Conservation (phyloP, 2,329 filamentous ascomycete species). For the Hypoxylon sp. region DNA sequence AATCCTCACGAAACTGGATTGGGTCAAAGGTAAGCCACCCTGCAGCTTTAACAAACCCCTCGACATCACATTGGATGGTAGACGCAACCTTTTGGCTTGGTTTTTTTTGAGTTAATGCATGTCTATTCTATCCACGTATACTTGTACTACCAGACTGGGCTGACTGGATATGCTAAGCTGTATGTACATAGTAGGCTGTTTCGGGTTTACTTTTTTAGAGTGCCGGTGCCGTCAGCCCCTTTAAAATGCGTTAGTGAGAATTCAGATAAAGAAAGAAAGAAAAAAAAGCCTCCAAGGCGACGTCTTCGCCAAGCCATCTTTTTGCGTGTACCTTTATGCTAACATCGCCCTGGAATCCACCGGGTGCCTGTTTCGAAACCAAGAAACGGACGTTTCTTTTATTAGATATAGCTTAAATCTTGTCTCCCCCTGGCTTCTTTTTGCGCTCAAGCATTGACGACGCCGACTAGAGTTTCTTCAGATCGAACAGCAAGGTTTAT, state of each 20-base stretch:
- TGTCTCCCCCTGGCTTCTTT: neutral
- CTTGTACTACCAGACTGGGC: slow-evolving; percentile 23
- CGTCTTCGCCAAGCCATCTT: slow-evolving; percentile 16
- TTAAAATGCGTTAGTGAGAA: too few species aligned
- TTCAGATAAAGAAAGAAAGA: too few species aligned
- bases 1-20: slow-evolving; percentile 26
- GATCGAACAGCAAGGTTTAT: slow-evolving; percentile 1
- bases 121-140: slow-evolving; percentile 31
- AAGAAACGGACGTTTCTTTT: slow-evolving; percentile 9
- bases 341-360: slow-evolving; percentile 20
- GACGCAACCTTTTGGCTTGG: slow-evolving; percentile 24
- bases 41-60: slow-evolving; percentile 23
- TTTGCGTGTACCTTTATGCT: slow-evolving; percentile 6
- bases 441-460: neutral
- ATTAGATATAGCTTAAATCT: slow-evolving; percentile 14
- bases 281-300: slow-evolving; percentile 5
- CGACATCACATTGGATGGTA: slow-evolving; percentile 26
- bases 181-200: too few species aligned
- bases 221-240: slow-evolving; percentile 15
- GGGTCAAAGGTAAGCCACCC: slow-evolving; percentile 28
- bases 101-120: too few species aligned
- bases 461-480: too few species aligned
- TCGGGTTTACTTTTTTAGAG: too few species aligned
- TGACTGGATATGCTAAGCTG: too few species aligned
- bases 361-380: slow-evolving; percentile 26